These are phyloP conservation scores for Lyophyllum decastes DNA, from an alignment of 768 basidiomycete species.

Conservation along the genomic window DNA sequence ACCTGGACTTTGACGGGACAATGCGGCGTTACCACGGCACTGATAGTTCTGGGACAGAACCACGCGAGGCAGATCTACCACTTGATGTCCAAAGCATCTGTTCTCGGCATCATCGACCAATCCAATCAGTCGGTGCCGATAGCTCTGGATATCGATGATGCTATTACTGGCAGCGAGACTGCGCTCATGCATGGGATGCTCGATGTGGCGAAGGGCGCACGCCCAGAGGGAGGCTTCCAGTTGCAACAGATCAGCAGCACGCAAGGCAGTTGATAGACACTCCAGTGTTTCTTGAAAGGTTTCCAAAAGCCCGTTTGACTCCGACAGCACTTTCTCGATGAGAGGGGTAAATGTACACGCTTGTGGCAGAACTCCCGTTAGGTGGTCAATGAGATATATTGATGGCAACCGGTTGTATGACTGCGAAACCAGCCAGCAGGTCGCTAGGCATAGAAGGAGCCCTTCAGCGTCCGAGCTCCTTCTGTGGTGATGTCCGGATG, in stretches of 20 bases:
- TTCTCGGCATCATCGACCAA: slow-evolving; percentile 53
- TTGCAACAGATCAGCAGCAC: slow-evolving; percentile 32
- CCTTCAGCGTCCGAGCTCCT: slow-evolving; percentile 8
- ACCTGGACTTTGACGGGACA: not conserved
- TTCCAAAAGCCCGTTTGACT: slow-evolving; percentile 11
- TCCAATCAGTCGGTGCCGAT: slow-evolving; percentile 43
- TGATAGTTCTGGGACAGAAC: not conserved
- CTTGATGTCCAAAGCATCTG: slow-evolving; percentile 39
- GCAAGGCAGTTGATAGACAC: slow-evolving; percentile 29
- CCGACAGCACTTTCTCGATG: slow-evolving; percentile 14
- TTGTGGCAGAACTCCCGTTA: slow-evolving; percentile 27
- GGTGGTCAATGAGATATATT: slow-evolving; percentile 17
- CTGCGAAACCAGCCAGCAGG: slow-evolving; percentile 10
- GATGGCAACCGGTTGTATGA: not conserved
- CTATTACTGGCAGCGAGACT: slow-evolving; percentile 17
- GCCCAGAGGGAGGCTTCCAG: slow-evolving; percentile 56
- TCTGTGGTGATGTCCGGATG: not conserved
- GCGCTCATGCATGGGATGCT: slow-evolving; percentile 28
- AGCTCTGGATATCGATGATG: slow-evolving; percentile 26
- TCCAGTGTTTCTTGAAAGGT: slow-evolving; percentile 20
- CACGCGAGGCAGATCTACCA: slow-evolving; percentile 2
- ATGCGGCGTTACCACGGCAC: not conserved
- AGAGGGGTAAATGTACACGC: slow-evolving; percentile 21
- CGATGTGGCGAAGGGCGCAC: slow-evolving; percentile 49
- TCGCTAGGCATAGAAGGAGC: slow-evolving; percentile 13